Base-by-base conservation (phyloP, 1,284 basidiomycete species). In the Schizopora paradoxa region DNA sequence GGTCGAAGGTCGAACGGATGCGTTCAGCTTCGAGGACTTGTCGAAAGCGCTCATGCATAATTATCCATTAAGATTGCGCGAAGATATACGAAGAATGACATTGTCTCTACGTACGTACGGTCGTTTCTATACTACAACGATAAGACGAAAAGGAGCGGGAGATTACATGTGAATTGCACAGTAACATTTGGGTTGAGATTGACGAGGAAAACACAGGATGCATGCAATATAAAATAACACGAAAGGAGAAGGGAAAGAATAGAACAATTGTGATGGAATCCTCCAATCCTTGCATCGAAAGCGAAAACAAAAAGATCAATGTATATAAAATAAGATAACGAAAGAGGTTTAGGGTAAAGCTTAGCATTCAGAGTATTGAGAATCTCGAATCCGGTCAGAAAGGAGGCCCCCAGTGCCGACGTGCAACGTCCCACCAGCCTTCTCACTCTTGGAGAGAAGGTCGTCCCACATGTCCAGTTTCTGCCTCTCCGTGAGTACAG, bases 391-490 rank as follows among this genome's bases (percentile, higher is more conserved):
- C 29, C 56, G 62, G 48, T 77, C 74, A 38, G 72, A 75, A 54
- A 72, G 56, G 39, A 76, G 62, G 18, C 61, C 57, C 39, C 62
- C 45, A 10, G 38, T 8, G 4, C 48, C 63, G 4, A 83, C 54
- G 56, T 79, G 82, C 45, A 86, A 57, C 43, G 84, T 86, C 41
- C 83, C 84, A 3, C 83, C 83, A 1, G 84, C 83, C 42, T 61
- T 60, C 35, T 70, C 80, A 56, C 82, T 85, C 53, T 72, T 67
- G 58, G 74, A 70, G 48, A 86, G 61, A 47, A 86, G 56, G 48
- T 79, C 79, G 50, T 83, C 71, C 84, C 84, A 86, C 54, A 73
- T 75, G 6, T 73, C 76, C 6, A 73, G 70, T 64, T 86, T 86
- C 65, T 86, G 81, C 56, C 73, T 62, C 56, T 85, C 81, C 25